phyloP scores from a whole-genome alignment of 805 yeast species.

The Candida palmyrensis region DNA sequence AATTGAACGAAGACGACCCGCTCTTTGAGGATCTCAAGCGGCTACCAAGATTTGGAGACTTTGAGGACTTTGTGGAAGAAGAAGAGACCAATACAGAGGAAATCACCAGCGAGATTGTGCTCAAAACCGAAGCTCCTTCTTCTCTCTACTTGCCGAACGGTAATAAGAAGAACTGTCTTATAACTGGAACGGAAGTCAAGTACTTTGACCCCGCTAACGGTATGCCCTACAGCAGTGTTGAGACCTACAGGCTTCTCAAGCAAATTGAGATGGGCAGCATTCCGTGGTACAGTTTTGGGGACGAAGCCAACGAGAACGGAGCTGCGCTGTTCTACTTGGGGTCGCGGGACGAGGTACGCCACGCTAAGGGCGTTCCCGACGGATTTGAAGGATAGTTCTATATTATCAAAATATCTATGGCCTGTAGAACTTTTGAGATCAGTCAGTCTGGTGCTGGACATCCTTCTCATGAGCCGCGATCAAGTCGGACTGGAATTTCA shows the following conservation, averaged over 20 bases:
- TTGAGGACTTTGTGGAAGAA: conserved; percentile 40
- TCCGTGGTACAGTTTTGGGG: conserved; percentile 47
- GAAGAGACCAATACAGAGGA: conserved; percentile 36
- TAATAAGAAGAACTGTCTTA: conserved; percentile 59
- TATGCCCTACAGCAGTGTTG: conserved; percentile 79
- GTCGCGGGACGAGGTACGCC: conserved; percentile 50
- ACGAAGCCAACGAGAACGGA: conserved; percentile 52
- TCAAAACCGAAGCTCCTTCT: conserved; percentile 67
- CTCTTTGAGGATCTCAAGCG: conserved; percentile 39
- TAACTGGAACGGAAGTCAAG: conserved; percentile 73
- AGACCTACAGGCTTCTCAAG: conserved; percentile 65
- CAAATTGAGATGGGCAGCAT: conserved; percentile 42
- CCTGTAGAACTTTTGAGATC: conserved; percentile 1
- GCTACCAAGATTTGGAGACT: conserved; percentile 61
- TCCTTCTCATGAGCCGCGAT: conserved; percentile 57
- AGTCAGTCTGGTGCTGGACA: conserved; percentile 47
- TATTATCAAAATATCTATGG: neutral
- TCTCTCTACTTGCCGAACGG: conserved; percentile 72
- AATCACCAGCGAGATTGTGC: conserved; percentile 36
- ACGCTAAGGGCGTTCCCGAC: conserved; percentile 84
- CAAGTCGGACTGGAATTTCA: conserved; percentile 59
- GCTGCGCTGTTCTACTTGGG: conserved; percentile 39
- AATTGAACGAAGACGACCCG: conserved; percentile 29
- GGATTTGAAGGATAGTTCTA: conserved; percentile 44
- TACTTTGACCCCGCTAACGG: conserved; percentile 88